Evolutionary conservation across 306 rosid species (phyloP).

Genomic region (Glycine soja): DNA sequence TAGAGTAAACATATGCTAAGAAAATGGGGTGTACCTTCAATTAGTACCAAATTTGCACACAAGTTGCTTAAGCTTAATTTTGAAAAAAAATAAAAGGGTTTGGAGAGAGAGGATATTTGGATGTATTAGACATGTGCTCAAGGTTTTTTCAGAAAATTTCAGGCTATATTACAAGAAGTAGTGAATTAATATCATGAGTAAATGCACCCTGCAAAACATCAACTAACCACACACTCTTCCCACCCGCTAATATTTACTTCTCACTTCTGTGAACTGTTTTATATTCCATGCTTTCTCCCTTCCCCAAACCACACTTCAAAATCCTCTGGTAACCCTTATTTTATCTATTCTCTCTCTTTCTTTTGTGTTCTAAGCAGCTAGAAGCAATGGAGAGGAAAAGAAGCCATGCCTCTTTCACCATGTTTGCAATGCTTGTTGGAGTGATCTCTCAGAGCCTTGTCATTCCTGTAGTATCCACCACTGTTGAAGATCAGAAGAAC

Average conservation of each 20-base stretch:
- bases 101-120: neutral
- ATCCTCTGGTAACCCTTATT: conserved; percentile 13
- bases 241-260: conserved; percentile 82
- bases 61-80: neutral
- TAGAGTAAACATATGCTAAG: conserved; percentile 8
- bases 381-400: conserved; percentile 53
- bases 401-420: conserved; percentile 54
- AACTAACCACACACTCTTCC: conserved; percentile 74
- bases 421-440: conserved; percentile 55
- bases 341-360: neutral
- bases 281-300: conserved; percentile 52
- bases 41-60: neutral
- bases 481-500: conserved; percentile 75
- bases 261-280: conserved; percentile 50
- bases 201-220: conserved; percentile 75
- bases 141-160: neutral
- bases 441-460: conserved; percentile 69
- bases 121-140: neutral
- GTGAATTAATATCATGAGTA: conserved; percentile 60
- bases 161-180: conserved; percentile 40
- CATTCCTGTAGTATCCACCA: conserved; percentile 59
- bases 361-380: conserved; percentile 29
- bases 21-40: neutral
- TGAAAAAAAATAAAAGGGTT: neutral
- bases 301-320: conserved; percentile 49